Evolutionary conservation across 345 rosid species (phyloP), one percentile per base, ranked within the genome.

Genomic region (Hibiscus tridactylites): DNA sequence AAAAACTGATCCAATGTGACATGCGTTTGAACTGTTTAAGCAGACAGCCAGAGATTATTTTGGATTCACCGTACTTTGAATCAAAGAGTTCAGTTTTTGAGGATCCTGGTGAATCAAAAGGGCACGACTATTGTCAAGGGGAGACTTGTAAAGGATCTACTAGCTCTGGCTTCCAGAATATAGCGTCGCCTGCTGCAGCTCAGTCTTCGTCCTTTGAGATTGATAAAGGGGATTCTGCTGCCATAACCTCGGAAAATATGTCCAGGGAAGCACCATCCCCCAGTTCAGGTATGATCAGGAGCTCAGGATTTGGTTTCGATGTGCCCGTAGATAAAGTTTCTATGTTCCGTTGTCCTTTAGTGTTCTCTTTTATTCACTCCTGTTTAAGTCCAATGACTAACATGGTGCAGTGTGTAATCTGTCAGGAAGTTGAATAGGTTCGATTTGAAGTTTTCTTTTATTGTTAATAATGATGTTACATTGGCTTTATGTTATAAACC

Each of bases 1-100:
- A 96, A 75, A 96, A 96, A 85, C 95, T 96, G 33, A 88, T 96
- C 75, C 99, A 96, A 60, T 96, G 99, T 75, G 97, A 92, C 76
- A 76, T 82, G 86, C 92, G 97, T 13, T 82, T 96, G 76, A 87
- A 83, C 79, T 86, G 85, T 73, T 78, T 96, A 76, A 92, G 99
- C 83, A 85, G 49, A 73, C 94, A 91, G 82, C 95, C 90, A 0
- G 96, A 88, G 80, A 82, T 87, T 76, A 61, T 63, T 58, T 73
- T 91, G 81, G 93, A 87, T 75, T 89, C 96, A 49, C 99, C 95
- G 42, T 87, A 71, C 84, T 96, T 92, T 58, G 35, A 58, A 24
- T 12, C 62, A 10, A 31, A 13, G n/a, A 58, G 16, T 58, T 58
- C 35, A 0, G 62, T 58, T 4, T 58, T 58, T 79, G 96, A 88